Base-by-base conservation (phyloP, 441 rosid species). In the Codiaeum variegatum region DNA sequence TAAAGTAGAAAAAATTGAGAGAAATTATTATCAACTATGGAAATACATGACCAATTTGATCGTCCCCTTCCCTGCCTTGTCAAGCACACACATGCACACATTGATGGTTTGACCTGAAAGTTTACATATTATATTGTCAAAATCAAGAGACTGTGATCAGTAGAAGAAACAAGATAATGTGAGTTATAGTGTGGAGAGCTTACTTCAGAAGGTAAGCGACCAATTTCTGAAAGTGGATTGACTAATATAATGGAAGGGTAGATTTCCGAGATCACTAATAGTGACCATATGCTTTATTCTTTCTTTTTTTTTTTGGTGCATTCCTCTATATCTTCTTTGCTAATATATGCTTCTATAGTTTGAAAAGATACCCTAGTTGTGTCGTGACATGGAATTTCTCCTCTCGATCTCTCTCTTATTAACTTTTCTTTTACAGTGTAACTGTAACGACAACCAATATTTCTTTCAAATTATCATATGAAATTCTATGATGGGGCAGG, bases 401-500 rank as follows among this genome's bases (percentile, higher is more conserved):
- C 4, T 47, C 51, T 26, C 34, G 26, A 7, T 28, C n/a, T 10
- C 7, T 58, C 32, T 58, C 32, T 58, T 13, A 6, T 2, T 54
- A 28, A 34, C 23, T 34, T 49, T 52, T 69, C 63, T 54, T 34
- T 54, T 78, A 26, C 12, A 21, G 26, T 62, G 26, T 67, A 44
- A 24, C 13, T 55, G n/a, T 36, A 42, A 21, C 23, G 15, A 11
- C 40, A 62, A 28, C 32, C 28, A n/a, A 28, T 29, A 16, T 29
- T 21, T 23, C 66, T 54, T 24, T 28, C 63, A 75, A 51, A 56
- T 75, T 73, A 47, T 73, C 49, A 1, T 68, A 52, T 73, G 59
- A 74, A 59, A 65, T 66, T 65, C 74, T 40, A 5, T 73, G 40
- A 76, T 84, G 82, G 46, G 67, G 74, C 87, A 94, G 97, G 81